Conservation (phyloP, 202 grass and related monocot genomes). For the Setaria viridis region DNA sequence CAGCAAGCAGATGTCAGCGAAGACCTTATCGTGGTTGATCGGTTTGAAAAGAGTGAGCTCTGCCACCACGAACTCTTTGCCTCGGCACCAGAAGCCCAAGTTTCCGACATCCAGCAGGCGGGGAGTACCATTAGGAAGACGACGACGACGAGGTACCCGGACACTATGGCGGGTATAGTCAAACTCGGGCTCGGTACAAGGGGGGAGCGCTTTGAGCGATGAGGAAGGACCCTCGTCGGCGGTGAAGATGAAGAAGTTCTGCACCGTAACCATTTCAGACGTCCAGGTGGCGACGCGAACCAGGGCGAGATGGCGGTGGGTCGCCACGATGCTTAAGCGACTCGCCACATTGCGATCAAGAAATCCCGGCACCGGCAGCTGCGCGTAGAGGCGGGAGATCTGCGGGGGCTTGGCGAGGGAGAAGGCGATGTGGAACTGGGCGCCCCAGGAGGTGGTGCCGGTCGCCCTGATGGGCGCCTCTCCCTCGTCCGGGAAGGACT, state of each 20-base stretch:
- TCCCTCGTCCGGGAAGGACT: not conserved
- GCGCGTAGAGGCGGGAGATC: not conserved
- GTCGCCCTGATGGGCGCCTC: not conserved
- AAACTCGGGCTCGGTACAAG: not conserved
- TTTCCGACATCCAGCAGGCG: not conserved
- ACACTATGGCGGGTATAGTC: not conserved
- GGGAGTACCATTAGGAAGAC: not conserved
- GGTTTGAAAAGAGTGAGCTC: not conserved
- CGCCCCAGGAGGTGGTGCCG: not conserved
- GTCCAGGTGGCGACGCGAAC: not conserved
- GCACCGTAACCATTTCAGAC: not conserved
- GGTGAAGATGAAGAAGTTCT: not conserved
- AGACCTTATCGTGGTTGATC: rapidly evolving
- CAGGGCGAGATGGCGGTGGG: not conserved
- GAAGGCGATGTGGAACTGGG: not conserved
- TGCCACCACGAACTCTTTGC: not conserved
- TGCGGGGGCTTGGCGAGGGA: not conserved
- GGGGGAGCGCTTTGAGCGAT: not conserved
- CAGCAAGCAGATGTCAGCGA: not conserved
- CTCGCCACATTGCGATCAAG: too few species aligned
- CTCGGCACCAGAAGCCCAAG: not conserved
- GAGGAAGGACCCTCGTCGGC: not conserved
- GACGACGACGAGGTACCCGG: not conserved
- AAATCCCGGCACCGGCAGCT: not conserved
- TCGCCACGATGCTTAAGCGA: not conserved